A percentile compares a stretch with the other conserved stretches of the same genome.
Evolutionary conservation across 108 stramenopile species (phyloP).

Genomic region (Cyclotella sp.): DNA sequence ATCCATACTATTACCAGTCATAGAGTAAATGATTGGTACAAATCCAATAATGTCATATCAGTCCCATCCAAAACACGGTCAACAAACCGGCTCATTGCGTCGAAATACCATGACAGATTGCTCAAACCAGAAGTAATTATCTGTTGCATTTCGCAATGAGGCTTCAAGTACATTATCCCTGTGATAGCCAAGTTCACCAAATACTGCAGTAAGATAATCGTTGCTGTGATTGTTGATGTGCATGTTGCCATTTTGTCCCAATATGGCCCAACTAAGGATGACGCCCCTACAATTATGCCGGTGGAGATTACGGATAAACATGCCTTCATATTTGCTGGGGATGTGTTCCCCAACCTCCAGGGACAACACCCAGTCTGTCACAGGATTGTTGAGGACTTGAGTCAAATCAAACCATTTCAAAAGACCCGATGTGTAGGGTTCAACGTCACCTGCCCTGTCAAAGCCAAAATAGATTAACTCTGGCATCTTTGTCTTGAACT

Average conservation of each 20-base stretch:
- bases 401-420: conserved; percentile 39
- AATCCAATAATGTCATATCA: no score
- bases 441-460: conserved; percentile 41
- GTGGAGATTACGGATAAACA: conserved; percentile 47
- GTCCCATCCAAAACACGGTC: neutral
- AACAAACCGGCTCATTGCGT: neutral
- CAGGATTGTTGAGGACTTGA: conserved; percentile 25
- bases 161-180: neutral
- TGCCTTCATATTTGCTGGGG: conserved; percentile 45
- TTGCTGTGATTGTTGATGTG: conserved; percentile 42
- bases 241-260: conserved; percentile 24
- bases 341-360: conserved; percentile 48
- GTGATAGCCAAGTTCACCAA: conserved; percentile 28
- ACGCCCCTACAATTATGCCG: conserved; percentile 46
- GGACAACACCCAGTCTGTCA: conserved; percentile 46
- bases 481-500: conserved; percentile 6
- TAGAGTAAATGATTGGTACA: no score
- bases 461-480: conserved; percentile 29
- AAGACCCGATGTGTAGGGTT: conserved; percentile 33
- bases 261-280: conserved; percentile 37
- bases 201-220: conserved; percentile 25
- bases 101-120: conserved; percentile 1
- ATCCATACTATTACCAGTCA: no score
- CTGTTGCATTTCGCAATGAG: neutral
- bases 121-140: neutral